Evolutionary conservation across 345 rosid genomes (phyloP), one percentile per base, ranked within the genome.

Genomic region (Populus simonii): DNA sequence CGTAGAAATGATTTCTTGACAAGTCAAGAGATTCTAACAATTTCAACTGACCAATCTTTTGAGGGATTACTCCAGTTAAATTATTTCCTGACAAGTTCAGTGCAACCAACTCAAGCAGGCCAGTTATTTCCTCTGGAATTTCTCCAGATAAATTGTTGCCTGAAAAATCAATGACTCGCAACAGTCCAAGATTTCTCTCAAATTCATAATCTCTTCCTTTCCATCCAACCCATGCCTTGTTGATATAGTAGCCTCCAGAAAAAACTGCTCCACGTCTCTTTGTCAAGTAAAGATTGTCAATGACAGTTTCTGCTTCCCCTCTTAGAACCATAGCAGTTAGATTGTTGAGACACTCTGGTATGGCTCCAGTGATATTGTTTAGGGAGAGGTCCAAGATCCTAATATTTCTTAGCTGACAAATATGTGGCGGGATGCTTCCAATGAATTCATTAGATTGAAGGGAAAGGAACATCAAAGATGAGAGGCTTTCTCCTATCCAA

Each of bases 21-120:
- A 80, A 59, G 59, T 74, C 82, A 35, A 80, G 70, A 39, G 70
- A 68, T n/a, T 80, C 55, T 63, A 80, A 70, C 38, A 31, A 31
- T 16, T 7, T 51, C 62, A 78, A 17, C 15, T 39, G 38, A 16
- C 72, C 80, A 65, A 78, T 72, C 8, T 36, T 59, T 22, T 47
- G 49, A 20, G 76, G 71, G 68, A 78, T 72, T 61, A 23, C 29
- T 65, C 80, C 80, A 4, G 20, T 66, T 25, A 78, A 55, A 65
- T 66, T 59, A 65, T 78, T 78, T 63, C 76, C 49, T 72, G 76
- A 78, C n/a, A 78, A 63, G 71, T 78, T 72, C 76, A 78, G 29
- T 22, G 53, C 51, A 9, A 71, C 72, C 53, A 78, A n/a, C 3
- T 5, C 76, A 15, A n/a, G 5, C 17, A 78, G 72, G 22, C 39